phyloP scores from a whole-genome alignment of 202 grass and related monocot genomes.

The Setaria italica region DNA sequence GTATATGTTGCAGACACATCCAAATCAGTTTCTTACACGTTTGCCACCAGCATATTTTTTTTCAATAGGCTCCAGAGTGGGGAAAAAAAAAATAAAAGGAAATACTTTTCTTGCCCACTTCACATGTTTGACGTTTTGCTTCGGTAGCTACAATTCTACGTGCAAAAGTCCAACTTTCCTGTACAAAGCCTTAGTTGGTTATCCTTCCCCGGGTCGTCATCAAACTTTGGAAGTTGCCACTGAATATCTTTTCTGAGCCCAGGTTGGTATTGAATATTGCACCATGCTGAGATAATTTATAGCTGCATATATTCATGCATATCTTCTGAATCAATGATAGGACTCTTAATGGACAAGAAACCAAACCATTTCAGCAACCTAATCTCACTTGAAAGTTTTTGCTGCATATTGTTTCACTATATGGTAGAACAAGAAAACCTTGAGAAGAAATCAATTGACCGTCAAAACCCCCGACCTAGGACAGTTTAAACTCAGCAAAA shows the following conservation, averaged over 20 bases:
- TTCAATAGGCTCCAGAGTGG: not conserved
- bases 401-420: not conserved
- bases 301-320: slow-evolving; percentile 35
- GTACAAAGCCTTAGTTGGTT: slow-evolving; percentile 42
- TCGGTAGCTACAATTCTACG: slow-evolving; percentile 39
- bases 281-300: slow-evolving; percentile 21
- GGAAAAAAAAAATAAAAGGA: slow-evolving; percentile 19
- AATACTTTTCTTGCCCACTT: slow-evolving; percentile 31
- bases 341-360: slow-evolving; percentile 19
- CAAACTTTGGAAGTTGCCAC: slow-evolving; percentile 36
- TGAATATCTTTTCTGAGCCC: slow-evolving; percentile 11
- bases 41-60: slow-evolving; percentile 44
- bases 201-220: slow-evolving; percentile 38
- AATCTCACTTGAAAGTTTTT: not conserved
- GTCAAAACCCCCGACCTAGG: not conserved
- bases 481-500: not conserved
- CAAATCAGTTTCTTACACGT: slow-evolving; percentile 58
- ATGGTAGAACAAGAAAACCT: not conserved
- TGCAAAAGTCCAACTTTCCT: slow-evolving; percentile 58
- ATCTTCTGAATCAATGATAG: slow-evolving; percentile 31
- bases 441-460: not conserved
- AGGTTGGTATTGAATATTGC: slow-evolving; percentile 46
- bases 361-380: slow-evolving; percentile 18
- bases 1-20: slow-evolving; percentile 48
- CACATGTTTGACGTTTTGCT: slow-evolving; percentile 59